Conservation (phyloP, 2,329 filamentous ascomycete species). For the Hymenoscyphus albidus region DNA sequence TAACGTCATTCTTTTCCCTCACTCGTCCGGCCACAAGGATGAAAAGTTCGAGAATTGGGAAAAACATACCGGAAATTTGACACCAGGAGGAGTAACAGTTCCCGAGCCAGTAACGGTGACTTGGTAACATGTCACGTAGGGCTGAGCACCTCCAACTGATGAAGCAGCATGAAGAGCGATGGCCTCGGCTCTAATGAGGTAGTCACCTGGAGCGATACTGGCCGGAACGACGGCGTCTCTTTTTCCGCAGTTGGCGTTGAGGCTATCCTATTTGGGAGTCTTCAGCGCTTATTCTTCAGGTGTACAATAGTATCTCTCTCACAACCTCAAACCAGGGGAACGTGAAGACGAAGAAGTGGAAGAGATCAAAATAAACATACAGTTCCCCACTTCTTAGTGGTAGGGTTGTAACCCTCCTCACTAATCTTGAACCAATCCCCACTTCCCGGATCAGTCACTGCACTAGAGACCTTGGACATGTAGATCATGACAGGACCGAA, state of each 20-base stretch:
- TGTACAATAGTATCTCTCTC: background rate
- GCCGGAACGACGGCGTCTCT: conserved; percentile 47
- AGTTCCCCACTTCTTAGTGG: conserved; percentile 16
- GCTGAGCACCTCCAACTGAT: conserved; percentile 37
- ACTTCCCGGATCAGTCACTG: conserved; percentile 42
- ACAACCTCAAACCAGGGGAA: background rate
- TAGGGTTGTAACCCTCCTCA: conserved; percentile 12
- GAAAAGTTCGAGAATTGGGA: background rate
- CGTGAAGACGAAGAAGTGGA: background rate
- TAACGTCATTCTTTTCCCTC: background rate
- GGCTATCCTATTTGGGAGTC: conserved; percentile 6
- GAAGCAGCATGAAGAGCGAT: conserved; percentile 51
- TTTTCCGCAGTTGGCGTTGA: conserved; percentile 43
- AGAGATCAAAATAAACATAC: conserved; percentile 1
- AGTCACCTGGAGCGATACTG: conserved; percentile 50
- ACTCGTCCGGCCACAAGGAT: background rate
- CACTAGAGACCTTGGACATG: conserved; percentile 47
- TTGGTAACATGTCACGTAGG: conserved; percentile 41
- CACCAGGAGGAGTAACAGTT: conserved; percentile 40
- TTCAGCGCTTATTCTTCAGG: background rate
- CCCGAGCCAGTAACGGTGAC: conserved; percentile 44
- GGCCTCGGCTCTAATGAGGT: conserved; percentile 52
- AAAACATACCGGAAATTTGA: conserved; percentile 22
- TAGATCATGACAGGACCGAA: conserved; percentile 52
- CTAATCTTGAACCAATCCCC: conserved; percentile 50